Conservation (phyloP, 345 rosid species). For the Pugionium dolabratum region DNA sequence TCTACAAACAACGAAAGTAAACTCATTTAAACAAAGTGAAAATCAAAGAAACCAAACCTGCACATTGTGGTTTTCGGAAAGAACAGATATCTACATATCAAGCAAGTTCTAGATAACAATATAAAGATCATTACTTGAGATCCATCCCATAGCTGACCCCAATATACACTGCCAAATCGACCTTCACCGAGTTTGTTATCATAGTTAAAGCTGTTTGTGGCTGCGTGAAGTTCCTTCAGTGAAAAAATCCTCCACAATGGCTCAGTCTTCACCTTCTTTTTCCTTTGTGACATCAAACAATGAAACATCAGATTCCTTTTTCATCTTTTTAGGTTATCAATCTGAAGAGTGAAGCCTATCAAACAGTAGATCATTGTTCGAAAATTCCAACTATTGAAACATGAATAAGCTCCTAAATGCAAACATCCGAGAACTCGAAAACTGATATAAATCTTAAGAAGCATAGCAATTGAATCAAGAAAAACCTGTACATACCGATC, state of each 20-base stretch:
- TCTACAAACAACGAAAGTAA: constrained; percentile 47
- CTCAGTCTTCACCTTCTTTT: constrained; percentile 58
- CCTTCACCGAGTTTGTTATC: constrained; percentile 99
- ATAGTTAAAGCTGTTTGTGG: constrained; percentile 92
- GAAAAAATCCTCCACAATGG: constrained; percentile 81
- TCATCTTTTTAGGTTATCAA: constrained; percentile 8
- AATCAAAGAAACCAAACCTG: constrained; percentile 13
- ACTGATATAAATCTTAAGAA: constrained; percentile 1
- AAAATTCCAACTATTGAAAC: neutral
- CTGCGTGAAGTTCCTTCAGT: constrained; percentile 84
- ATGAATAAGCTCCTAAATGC: constrained; percentile 2
- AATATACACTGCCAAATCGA: constrained; percentile 93
- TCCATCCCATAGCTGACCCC: constrained; percentile 99
- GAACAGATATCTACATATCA: neutral
- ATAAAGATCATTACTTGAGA: constrained; percentile 63
- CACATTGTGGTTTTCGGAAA: neutral
- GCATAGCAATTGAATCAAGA: constrained; percentile 16
- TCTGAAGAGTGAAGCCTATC: constrained; percentile 29
- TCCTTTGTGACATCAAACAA: constrained; percentile 42
- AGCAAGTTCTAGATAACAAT: constrained; percentile 3
- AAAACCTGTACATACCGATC: constrained; percentile 61
- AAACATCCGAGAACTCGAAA: neutral
- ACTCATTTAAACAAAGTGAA: constrained; percentile 16
- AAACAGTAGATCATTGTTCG: constrained; percentile 1
- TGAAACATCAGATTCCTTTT: neutral